Evolutionary conservation across 805 yeast genomes (phyloP).

Genomic region (Sugiyamaella americana): DNA sequence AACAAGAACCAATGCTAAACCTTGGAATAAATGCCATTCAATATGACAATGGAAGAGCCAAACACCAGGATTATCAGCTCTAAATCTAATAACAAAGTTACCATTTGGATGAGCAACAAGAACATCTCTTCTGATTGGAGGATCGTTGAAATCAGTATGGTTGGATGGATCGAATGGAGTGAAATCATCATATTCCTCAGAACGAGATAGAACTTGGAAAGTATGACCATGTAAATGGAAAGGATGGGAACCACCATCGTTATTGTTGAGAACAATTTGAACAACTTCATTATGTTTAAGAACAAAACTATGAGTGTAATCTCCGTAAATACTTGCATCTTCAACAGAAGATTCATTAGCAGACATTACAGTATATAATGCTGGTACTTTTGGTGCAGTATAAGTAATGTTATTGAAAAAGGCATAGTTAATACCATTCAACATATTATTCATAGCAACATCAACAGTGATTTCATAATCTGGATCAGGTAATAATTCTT

Average conservation of each 20-base stretch:
- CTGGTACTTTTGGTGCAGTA: conserved; percentile 77
- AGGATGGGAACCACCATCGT: conserved; percentile 91
- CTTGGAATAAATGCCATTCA: conserved; percentile 97
- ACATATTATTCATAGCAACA: conserved; percentile 78
- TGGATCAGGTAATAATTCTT: conserved; percentile 55
- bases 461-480: conserved; percentile 61
- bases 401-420: conserved; percentile 86
- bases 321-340: conserved; percentile 66
- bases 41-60: conserved; percentile 96
- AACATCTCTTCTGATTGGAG: conserved; percentile 84
- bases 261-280: conserved; percentile 78
- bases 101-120: conserved; percentile 37
- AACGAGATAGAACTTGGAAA: conserved; percentile 79
- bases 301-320: conserved; percentile 71
- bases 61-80: conserved; percentile 84
- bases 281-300: conserved; percentile 61
- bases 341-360: conserved; percentile 44
- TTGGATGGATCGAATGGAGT: conserved; percentile 50
- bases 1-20: conserved; percentile 70
- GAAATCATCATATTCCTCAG: conserved; percentile 49
- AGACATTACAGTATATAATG: conserved; percentile 69
- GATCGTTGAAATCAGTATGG: conserved; percentile 53
- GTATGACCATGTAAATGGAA: conserved; percentile 95
- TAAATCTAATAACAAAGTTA: conserved; percentile 46
- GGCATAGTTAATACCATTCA: conserved; percentile 90